These are phyloP conservation scores for Phymatotrichopsis omnivora DNA, from an alignment of 2,329 filamentous ascomycete species.

Conservation along the genomic window DNA sequence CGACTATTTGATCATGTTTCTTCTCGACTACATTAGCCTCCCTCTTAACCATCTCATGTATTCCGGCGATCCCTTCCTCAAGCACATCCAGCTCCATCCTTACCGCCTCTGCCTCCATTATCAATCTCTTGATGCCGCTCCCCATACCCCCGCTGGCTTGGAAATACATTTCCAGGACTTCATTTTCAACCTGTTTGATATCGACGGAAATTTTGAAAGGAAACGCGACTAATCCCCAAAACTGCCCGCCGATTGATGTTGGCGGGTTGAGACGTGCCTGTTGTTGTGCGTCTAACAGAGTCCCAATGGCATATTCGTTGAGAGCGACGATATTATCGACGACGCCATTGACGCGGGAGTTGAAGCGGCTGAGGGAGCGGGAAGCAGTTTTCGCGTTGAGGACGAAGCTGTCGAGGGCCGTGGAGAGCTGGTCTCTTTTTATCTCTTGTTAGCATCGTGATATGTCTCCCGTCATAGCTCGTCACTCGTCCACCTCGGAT, in stretches of 20 bases:
- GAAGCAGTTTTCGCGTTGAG: conserved; percentile 55
- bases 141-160: conserved; percentile 48
- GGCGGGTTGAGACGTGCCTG: background rate
- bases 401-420: conserved; percentile 68
- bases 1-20: conserved; percentile 17
- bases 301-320: conserved; percentile 29
- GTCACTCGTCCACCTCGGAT: no score
- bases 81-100: conserved; percentile 53
- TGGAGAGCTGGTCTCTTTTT: conserved; percentile 54
- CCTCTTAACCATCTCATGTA: conserved; percentile 48
- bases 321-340: conserved; percentile 29
- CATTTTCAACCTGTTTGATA: conserved; percentile 15
- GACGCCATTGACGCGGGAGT: conserved; percentile 27
- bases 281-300: conserved; percentile 22
- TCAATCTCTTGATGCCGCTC: conserved; percentile 53
- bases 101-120: conserved; percentile 59
- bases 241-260: conserved; percentile 22
- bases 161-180: conserved; percentile 47
- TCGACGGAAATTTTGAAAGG: conserved; percentile 37
- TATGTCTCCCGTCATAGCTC: no score
- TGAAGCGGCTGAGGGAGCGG: conserved; percentile 61
- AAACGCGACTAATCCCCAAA: conserved; percentile 37
- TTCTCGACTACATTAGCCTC: conserved; percentile 8
- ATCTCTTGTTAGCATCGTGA: conserved; percentile 5
- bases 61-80: conserved; percentile 58